Evolutionary conservation across 345 rosid species (phyloP).

Genomic region (Salix koriyanagi): DNA sequence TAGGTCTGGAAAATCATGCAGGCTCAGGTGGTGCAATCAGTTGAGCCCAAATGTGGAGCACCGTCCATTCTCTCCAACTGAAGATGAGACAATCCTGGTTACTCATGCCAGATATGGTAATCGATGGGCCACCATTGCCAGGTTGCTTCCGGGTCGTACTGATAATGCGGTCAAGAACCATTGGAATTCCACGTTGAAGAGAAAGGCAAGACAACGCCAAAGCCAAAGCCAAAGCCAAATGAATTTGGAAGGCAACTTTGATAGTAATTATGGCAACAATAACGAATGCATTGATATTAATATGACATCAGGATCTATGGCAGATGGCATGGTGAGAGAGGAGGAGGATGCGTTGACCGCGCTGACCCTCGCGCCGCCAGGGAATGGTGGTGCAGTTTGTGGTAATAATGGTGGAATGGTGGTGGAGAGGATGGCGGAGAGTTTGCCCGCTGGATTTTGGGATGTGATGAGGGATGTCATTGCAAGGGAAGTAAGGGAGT

Average conservation of each 20-base stretch:
- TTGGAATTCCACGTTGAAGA: slow-evolving; percentile 58
- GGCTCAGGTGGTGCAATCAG: slow-evolving; percentile 58
- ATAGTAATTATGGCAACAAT: background rate
- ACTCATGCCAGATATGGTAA: slow-evolving; percentile 57
- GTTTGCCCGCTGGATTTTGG: slow-evolving; percentile 53
- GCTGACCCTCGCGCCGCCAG: slow-evolving; percentile 67
- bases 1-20: slow-evolving; percentile 55
- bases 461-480: slow-evolving; percentile 62
- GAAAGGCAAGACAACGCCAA: slow-evolving; percentile 35
- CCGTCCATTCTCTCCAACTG: slow-evolving; percentile 49
- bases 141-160: slow-evolving; percentile 53
- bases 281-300: background rate
- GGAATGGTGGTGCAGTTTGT: slow-evolving; percentile 22
- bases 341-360: slow-evolving; percentile 58
- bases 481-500: slow-evolving; percentile 64
- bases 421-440: slow-evolving; percentile 21
- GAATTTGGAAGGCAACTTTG: background rate
- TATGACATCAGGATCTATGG: background rate
- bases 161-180: slow-evolving; percentile 66
- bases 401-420: slow-evolving; percentile 1
- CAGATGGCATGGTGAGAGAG: background rate
- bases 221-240: slow-evolving; percentile 9
- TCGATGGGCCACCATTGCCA: slow-evolving; percentile 64
- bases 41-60: slow-evolving; percentile 55
- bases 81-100: slow-evolving; percentile 51